Conservation (phyloP, 176 grass and related monocot genomes). For the Juncus effusus region DNA sequence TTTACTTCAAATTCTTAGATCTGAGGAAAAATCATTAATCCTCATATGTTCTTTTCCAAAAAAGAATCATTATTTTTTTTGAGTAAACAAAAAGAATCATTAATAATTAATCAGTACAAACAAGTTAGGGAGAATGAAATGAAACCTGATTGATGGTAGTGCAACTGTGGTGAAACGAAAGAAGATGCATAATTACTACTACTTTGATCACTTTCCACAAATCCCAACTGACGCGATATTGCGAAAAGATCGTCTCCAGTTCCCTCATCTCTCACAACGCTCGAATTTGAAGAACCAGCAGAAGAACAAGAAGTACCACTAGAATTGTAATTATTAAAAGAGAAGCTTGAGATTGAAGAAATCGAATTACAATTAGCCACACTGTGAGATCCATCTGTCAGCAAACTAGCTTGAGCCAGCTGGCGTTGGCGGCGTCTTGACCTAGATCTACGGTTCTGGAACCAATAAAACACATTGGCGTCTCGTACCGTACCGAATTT, state of each 20-base stretch:
- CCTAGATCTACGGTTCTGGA: constrained; percentile 85
- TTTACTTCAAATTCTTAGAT: constrained; percentile 1
- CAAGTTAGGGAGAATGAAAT: too few relatives aligned
- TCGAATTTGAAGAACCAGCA: constrained; percentile 38
- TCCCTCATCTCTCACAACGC: constrained; percentile 30
- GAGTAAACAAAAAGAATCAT: too few relatives aligned
- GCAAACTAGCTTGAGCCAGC: constrained; percentile 35
- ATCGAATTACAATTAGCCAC: constrained; percentile 14
- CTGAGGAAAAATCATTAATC: background rate
- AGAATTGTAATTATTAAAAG: constrained; percentile 23
- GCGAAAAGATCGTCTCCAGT: constrained; percentile 65
- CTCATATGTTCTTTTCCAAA: background rate
- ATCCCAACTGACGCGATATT: constrained; percentile 77
- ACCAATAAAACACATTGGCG: constrained; percentile 99
- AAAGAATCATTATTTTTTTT: background rate
- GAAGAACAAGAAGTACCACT: constrained; percentile 30
- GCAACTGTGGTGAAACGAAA: constrained; percentile 38
- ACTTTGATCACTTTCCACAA: constrained; percentile 32
- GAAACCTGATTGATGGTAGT: constrained; percentile 51
- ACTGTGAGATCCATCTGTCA: background rate
- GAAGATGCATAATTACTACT: constrained; percentile 30
- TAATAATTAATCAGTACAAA: too few relatives aligned
- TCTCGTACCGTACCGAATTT: constrained; percentile 87
- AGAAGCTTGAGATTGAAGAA: background rate
- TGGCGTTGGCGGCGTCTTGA: constrained; percentile 89